Percentiles rank a stretch among this genome's conserved stretches.
Evolutionary conservation across 441 rosid species (phyloP).

Genomic region (Viola pubescens): DNA sequence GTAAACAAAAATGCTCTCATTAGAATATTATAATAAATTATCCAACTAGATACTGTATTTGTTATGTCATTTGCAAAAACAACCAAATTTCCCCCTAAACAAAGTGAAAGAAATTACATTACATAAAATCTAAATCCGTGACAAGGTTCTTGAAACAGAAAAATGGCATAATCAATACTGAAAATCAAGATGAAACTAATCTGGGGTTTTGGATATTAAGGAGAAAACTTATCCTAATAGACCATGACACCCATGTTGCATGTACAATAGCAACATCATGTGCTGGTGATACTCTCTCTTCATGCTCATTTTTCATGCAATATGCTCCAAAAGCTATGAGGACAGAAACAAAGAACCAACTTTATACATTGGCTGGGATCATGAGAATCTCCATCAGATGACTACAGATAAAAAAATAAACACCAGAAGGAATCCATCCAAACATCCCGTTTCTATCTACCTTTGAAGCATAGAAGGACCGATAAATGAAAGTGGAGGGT

Average conservation of each 20-base stretch:
- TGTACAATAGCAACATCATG: constrained; percentile 13
- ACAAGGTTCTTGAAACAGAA: no score
- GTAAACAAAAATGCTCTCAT: no score
- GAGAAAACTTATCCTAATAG: constrained; percentile 1
- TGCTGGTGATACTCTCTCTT: constrained; percentile 2
- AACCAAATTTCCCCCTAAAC: no score
- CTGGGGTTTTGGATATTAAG: not conserved
- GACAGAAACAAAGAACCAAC: constrained; percentile 20
- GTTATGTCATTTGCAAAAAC: no score
- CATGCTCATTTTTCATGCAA: constrained; percentile 7
- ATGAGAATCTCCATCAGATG: constrained; percentile 28
- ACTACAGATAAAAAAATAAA: constrained; percentile 10
- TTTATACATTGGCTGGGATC: constrained; percentile 37
- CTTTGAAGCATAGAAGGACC: constrained; percentile 12
- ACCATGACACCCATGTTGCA: constrained; percentile 11
- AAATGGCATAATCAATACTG: no score
- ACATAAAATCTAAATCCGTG: no score
- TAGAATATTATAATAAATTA: no score
- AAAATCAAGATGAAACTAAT: not conserved
- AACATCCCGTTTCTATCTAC: constrained; percentile 25
- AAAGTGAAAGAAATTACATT: no score
- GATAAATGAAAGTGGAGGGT: constrained; percentile 12
- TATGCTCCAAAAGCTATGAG: constrained; percentile 23
- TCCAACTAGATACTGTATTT: no score
- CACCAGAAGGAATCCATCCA: constrained; percentile 31